These are phyloP conservation scores for Mesembryanthemum crystallinum DNA, from an alignment of 148 eudicot species.

Conservation along the genomic window DNA sequence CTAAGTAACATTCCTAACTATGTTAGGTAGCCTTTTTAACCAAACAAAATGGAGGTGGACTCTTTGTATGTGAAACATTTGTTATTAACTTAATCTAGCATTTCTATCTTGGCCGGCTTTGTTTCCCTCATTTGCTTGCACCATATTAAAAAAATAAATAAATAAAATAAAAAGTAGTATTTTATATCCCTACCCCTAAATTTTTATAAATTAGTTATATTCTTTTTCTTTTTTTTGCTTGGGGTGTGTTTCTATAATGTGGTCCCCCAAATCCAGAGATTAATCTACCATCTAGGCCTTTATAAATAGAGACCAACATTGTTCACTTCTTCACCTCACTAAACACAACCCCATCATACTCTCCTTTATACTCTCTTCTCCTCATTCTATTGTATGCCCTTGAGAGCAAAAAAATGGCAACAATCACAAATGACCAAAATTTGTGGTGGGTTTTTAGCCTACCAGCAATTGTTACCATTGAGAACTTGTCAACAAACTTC, in stretches of 20 bases:
- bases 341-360: background rate
- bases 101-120: no score
- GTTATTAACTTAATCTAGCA: no score
- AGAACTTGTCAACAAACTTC: background rate
- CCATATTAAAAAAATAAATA: no score
- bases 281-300: background rate
- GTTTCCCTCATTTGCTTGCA: no score
- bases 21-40: no score
- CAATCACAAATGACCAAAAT: constrained; percentile 15
- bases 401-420: background rate
- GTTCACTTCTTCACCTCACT: constrained; percentile 12
- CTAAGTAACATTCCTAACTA: no score
- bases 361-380: background rate
- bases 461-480: constrained; percentile 19
- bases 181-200: no score
- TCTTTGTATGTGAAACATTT: no score
- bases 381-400: background rate
- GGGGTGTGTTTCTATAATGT: background rate
- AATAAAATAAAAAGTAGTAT: no score
- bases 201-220: no score
- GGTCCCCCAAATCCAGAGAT: constrained; percentile 6
- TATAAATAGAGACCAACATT: constrained; percentile 8
- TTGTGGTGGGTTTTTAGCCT: constrained; percentile 22
- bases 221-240: background rate
- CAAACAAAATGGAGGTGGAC: no score